Percentiles rank a stretch among this genome's conserved stretches.
Conservation (phyloP, 148 eudicot genomes). For the Fagopyrum tataricum region DNA sequence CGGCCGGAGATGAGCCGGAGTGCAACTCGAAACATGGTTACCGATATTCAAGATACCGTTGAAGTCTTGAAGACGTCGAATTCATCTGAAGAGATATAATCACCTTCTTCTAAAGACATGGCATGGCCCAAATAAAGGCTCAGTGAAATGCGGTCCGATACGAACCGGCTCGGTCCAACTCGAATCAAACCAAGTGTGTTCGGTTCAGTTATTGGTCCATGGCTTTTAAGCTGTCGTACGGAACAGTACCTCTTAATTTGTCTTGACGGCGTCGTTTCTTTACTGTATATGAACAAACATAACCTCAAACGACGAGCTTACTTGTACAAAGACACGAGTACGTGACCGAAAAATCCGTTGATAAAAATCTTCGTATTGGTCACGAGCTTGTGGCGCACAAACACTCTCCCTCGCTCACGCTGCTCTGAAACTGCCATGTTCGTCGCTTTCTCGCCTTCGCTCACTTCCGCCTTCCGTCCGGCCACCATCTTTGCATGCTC, state of each 20-base stretch:
- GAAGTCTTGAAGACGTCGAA: no score
- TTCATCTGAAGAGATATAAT: no score
- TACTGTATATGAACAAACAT: background rate
- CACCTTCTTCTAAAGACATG: no score
- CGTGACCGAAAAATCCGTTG: background rate
- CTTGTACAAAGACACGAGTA: background rate
- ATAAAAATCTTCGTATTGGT: background rate
- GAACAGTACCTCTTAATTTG: background rate
- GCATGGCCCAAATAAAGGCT: no score
- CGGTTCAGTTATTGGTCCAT: no score
- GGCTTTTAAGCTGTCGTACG: background rate
- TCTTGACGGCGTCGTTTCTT: background rate
- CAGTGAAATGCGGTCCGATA: no score
- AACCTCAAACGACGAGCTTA: background rate
- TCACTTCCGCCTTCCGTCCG: constrained; percentile 3
- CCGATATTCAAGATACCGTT: no score
- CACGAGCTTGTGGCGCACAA: constrained; percentile 9
- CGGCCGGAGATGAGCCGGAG: no score
- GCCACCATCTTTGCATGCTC: constrained; percentile 7
- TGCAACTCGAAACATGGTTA: no score
- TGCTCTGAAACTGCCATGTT: background rate
- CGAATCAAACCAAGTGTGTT: no score
- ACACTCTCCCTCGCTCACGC: background rate
- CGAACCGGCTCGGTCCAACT: no score
- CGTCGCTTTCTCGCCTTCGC: constrained; percentile 11